Evolutionary conservation across 2,329 filamentous ascomycete species (phyloP), one percentile per base, ranked within the genome.

Genomic region (Kalmusia sp.): DNA sequence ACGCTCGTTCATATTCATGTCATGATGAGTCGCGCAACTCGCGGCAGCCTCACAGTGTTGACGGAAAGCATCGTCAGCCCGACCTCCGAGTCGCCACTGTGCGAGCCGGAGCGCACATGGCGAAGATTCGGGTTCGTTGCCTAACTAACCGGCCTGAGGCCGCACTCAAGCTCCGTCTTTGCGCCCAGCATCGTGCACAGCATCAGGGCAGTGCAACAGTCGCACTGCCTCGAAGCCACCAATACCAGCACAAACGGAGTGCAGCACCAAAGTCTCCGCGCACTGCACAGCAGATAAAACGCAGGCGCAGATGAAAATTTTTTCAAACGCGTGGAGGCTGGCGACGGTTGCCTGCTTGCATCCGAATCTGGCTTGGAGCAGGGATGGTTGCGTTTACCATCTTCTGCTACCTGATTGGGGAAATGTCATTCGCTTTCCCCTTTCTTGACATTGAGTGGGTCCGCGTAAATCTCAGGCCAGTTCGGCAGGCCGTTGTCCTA

Each of bases 141-240:
- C 40, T 44, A 22, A 6, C 28, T 3, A 3, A 21, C 11, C 7
- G 15, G 41, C 41, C 41, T 45, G 41, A 34, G 28, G 41, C 28
- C 6, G 19, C 19, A 34, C 24, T 47, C 40, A 35, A 49, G 46
- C 46, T 35, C 31, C 46, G 15, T 28, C 6, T 14, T 28, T 27
- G 6, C 25, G 35, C 46, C 35, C 21, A 40, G 46, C 5, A 19
- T 21, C 15, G 21, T 37, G 25, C 31, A n/a, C 25, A 33, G 35
- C 27, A 25, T 28, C 8, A 19, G 7, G 34, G 46, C 46, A 25
- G 46, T 49, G 46, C 35, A 39, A 49, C 12, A n/a, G 28, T 8
- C 25, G 35, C 46, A 39, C 46, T 35, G 46, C 46, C 46, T 25
- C 46, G 27, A 33, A 24, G 46, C 34, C 46, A 31, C 21, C 31